These are phyloP conservation scores for Mortierella sp. DNA, from an alignment of 371 early-diverging fungal species.

Conservation along the genomic window DNA sequence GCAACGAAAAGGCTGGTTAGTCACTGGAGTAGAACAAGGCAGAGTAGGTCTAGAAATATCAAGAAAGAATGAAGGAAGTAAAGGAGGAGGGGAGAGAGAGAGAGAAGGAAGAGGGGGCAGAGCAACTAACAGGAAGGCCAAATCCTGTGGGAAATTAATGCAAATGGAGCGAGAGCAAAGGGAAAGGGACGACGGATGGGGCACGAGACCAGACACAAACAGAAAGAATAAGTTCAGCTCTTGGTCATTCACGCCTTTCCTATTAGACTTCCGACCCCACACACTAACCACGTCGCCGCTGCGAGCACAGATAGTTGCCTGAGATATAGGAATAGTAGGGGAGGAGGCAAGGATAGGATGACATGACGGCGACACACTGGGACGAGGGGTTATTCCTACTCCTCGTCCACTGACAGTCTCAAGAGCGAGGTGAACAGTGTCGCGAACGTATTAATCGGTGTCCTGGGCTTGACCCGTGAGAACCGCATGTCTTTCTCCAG, in stretches of 20 bases:
- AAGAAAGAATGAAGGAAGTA: not conserved
- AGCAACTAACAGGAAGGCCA: not conserved
- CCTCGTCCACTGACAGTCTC: no score
- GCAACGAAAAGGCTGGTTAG: not conserved
- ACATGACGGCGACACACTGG: no score
- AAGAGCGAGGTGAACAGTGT: no score
- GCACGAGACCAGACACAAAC: conserved; percentile 23
- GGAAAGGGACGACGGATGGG: not conserved
- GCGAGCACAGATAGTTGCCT: no score
- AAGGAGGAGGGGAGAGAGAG: not conserved
- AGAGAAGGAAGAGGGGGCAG: not conserved
- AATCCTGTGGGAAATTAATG: conserved; percentile 44
- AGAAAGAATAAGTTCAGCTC: no score
- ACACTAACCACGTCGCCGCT: no score
- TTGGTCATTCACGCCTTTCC: no score
- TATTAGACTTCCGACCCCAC: no score
- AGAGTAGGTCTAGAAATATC: not conserved
- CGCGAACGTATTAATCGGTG: no score
- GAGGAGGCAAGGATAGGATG: not conserved
- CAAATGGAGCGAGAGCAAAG: conserved; percentile 2
- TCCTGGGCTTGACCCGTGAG: no score
- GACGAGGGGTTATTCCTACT: no score
- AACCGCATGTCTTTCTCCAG: no score
- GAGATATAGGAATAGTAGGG: not conserved
- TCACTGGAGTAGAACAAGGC: not conserved